These are phyloP conservation scores for Leishmania guyanensis DNA, from an alignment of 208 protist genomes.

Conservation along the genomic window DNA sequence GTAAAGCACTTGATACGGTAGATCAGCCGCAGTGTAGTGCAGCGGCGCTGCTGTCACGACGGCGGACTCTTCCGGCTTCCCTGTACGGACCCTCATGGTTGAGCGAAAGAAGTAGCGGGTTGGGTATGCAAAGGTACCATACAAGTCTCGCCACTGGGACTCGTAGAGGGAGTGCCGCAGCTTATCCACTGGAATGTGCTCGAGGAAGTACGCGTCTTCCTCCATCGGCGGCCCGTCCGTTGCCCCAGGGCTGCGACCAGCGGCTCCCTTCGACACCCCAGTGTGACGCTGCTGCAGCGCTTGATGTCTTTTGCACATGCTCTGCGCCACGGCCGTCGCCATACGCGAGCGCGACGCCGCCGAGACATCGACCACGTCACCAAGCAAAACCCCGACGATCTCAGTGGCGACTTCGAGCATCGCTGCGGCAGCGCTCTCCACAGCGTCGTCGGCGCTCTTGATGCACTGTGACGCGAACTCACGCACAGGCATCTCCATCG, in stretches of 20 bases:
- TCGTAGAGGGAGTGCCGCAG: conserved; percentile 33
- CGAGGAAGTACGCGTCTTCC: conserved; percentile 18
- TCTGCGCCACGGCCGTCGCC: conserved; percentile 36
- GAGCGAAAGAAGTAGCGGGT: conserved; percentile 27
- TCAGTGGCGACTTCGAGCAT: conserved; percentile 35
- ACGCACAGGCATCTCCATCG: conserved; percentile 8
- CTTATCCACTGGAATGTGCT: conserved; percentile 27
- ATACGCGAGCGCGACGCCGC: conserved; percentile 25
- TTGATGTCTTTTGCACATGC: conserved; percentile 25
- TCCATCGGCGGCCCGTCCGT: conserved; percentile 2
- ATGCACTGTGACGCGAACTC: conserved; percentile 24
- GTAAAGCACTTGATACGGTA: conserved; percentile 25
- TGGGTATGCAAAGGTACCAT: conserved; percentile 32
- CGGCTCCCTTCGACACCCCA: neutral
- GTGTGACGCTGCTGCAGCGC: neutral
- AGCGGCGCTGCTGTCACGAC: neutral
- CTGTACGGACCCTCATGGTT: neutral
- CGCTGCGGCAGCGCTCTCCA: conserved; percentile 23
- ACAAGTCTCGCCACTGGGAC: conserved; percentile 41
- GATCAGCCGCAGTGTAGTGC: neutral
- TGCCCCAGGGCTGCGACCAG: neutral
- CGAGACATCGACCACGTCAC: conserved; percentile 26
- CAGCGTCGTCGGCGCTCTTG: conserved; percentile 7
- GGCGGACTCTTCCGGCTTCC: neutral
- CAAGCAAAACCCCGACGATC: conserved; percentile 20